Conservation (phyloP, 1,139 yeast species). For the Pneumocystis oryctolagi region DNA sequence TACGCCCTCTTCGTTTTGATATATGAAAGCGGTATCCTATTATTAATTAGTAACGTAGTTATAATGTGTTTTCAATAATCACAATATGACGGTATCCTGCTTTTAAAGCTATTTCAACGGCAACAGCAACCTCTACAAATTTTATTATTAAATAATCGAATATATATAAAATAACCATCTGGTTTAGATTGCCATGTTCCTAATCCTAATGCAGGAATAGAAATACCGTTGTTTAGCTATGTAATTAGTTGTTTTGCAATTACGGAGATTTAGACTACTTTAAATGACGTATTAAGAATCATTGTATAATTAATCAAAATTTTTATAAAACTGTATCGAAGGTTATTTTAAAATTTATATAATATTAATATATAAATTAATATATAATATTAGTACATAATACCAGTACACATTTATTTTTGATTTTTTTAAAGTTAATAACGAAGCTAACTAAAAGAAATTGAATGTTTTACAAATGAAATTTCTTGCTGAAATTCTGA, state of each 20-base stretch:
- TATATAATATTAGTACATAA: neutral
- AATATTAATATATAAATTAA: too few relatives aligned
- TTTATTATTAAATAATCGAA: neutral
- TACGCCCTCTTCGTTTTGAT: slow-evolving; percentile 29
- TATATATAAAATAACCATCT: slow-evolving; percentile 17
- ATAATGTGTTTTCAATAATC: neutral
- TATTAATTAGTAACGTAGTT: neutral
- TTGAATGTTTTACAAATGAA: slow-evolving; percentile 9
- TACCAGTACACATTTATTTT: neutral
- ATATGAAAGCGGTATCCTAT: slow-evolving; percentile 11
- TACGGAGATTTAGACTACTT: neutral
- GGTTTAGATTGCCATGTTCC: slow-evolving; percentile 67
- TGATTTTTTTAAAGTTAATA: neutral
- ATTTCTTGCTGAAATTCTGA: slow-evolving; percentile 39
- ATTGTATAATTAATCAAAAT: neutral
- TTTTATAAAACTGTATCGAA: neutral
- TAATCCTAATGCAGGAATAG: slow-evolving; percentile 55
- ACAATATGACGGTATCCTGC: slow-evolving; percentile 58
- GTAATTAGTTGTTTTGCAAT: neutral
- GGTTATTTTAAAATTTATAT: neutral
- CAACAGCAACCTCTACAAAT: slow-evolving; percentile 35
- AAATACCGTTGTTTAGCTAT: slow-evolving; percentile 42
- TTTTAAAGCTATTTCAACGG: slow-evolving; percentile 48
- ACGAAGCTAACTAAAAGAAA: neutral
- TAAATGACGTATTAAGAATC: neutral